Percentiles rank a stretch among this genome's conserved stretches.
Evolutionary conservation across 2,329 filamentous ascomycete genomes (phyloP).

Genomic region (Fulvia fulva): DNA sequence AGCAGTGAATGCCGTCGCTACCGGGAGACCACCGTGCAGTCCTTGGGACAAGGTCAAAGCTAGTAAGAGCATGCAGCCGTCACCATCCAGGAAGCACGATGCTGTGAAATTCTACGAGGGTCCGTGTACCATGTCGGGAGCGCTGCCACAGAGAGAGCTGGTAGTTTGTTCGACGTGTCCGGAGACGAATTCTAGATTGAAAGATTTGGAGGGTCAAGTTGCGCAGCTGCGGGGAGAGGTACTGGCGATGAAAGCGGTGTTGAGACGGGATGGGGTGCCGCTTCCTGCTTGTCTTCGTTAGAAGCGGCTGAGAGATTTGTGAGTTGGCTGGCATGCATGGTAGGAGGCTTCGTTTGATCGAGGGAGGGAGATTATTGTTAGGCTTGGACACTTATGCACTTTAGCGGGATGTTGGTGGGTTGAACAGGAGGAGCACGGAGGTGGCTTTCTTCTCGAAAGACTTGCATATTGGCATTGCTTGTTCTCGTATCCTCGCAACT

Average conservation of each 20-base stretch:
- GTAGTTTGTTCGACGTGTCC: slow-evolving; percentile 15
- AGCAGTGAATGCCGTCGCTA: slow-evolving; percentile 11
- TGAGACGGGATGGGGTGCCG: slow-evolving; percentile 23
- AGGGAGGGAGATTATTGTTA: too few species aligned
- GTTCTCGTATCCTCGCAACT: background rate
- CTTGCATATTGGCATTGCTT: background rate
- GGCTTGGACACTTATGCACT: too few species aligned
- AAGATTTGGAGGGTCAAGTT: slow-evolving; percentile 25
- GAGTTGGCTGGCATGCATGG: background rate
- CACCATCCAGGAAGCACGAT: background rate
- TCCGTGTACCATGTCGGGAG: background rate
- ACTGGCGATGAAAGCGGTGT: slow-evolving; percentile 23
- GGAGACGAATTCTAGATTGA: slow-evolving; percentile 18
- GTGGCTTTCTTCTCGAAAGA: background rate
- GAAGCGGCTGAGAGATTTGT: slow-evolving; percentile 3
- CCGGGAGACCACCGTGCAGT: slow-evolving; percentile 15
- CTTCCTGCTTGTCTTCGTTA: slow-evolving; percentile 20
- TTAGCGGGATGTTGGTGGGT: background rate
- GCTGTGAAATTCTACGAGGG: background rate
- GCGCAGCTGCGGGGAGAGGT: slow-evolving; percentile 28
- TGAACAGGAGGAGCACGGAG: background rate
- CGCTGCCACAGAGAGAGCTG: background rate
- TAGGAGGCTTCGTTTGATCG: background rate
- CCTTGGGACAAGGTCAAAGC: slow-evolving; percentile 25
- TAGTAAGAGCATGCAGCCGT: slow-evolving; percentile 5